These are phyloP conservation scores for Phylloporus scabripes DNA, from an alignment of 768 basidiomycete species.

Conservation along the genomic window DNA sequence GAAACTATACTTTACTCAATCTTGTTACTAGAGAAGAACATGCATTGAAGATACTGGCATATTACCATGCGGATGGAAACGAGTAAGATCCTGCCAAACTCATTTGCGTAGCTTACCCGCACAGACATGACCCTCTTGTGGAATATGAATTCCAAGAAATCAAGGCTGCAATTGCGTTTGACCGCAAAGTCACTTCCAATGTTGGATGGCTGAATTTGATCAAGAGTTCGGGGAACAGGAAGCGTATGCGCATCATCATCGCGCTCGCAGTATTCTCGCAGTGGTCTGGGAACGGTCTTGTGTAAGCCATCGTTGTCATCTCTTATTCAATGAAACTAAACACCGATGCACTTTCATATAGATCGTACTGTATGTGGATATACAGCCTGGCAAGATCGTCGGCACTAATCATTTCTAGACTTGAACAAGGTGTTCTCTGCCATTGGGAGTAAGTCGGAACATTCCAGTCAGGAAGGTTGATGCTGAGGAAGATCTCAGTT, in stretches of 20 bases:
- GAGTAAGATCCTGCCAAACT: not conserved
- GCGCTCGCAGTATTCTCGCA: slow-evolving; percentile 58
- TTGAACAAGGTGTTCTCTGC: slow-evolving; percentile 49
- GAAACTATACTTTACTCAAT: not conserved
- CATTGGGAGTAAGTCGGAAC: slow-evolving; percentile 40
- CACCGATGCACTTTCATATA: not conserved
- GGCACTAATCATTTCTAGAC: slow-evolving; percentile 22
- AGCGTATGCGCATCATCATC: slow-evolving; percentile 51
- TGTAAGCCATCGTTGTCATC: slow-evolving; percentile 18
- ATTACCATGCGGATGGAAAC: not conserved
- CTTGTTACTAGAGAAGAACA: slow-evolving; percentile 25
- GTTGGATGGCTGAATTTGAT: slow-evolving; percentile 44
- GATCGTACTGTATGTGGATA: slow-evolving; percentile 25
- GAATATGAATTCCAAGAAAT: slow-evolving; percentile 62
- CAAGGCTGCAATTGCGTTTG: slow-evolving; percentile 48
- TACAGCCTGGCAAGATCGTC: not conserved
- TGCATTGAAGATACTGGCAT: slow-evolving; percentile 33
- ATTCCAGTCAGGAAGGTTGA: not conserved
- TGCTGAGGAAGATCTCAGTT: slow-evolving; percentile 24
- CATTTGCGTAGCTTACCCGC: not conserved
- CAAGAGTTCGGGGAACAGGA: slow-evolving; percentile 47
- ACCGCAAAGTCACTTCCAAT: slow-evolving; percentile 35
- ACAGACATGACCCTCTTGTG: slow-evolving; percentile 36
- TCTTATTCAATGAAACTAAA: not conserved
- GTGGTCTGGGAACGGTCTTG: slow-evolving; percentile 51